Base-by-base conservation (phyloP, 805 yeast species). In the Dipodascus geniculatus region DNA sequence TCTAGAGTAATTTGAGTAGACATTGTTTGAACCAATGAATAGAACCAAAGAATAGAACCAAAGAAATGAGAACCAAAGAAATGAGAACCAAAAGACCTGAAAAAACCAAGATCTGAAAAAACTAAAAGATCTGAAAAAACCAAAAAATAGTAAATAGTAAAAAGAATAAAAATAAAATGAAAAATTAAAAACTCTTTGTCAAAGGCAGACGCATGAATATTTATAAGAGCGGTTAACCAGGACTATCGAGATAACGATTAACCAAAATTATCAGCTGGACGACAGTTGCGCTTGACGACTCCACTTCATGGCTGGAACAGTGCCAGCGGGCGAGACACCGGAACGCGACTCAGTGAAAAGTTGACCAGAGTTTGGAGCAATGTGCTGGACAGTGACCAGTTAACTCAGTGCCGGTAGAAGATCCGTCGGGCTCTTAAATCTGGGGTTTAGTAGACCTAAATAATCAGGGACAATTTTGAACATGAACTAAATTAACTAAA, bases 81-180 rank as follows among this genome's bases (percentile, higher is more conserved):
- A n/a, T n/a, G n/a, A n/a, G n/a, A n/a, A n/a, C n/a, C n/a, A n/a
- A n/a, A n/a, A n/a, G n/a, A n/a, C n/a, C n/a, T n/a, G n/a, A 11
- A 42, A 23, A 17, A 48, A 9, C 20, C n/a, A n/a, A n/a, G n/a
- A n/a, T n/a, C n/a, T n/a, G n/a, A n/a, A n/a, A n/a, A n/a, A n/a
- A n/a, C n/a, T 22, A 20, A 16, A 14, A 23, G 22, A 22, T n/a
- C 33, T 11, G 33, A 11, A 28, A 6, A 11, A 28, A 28, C 11
- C 33, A 28, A 28, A 28, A 11, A 28, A 42, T 17, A 23, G 8
- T 35, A 14, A 42, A 53, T 48, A 53, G 54, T 28, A 6, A 11
- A n/a, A n/a, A n/a, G n/a, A n/a, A n/a, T n/a, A n/a, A n/a, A n/a
- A 28, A 28, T 28, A 28, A 28, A 28, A 28, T 28, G 11, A 11